These are phyloP conservation scores for Rhizopogon roseolus DNA, from an alignment of 768 basidiomycete species.

Conservation along the genomic window DNA sequence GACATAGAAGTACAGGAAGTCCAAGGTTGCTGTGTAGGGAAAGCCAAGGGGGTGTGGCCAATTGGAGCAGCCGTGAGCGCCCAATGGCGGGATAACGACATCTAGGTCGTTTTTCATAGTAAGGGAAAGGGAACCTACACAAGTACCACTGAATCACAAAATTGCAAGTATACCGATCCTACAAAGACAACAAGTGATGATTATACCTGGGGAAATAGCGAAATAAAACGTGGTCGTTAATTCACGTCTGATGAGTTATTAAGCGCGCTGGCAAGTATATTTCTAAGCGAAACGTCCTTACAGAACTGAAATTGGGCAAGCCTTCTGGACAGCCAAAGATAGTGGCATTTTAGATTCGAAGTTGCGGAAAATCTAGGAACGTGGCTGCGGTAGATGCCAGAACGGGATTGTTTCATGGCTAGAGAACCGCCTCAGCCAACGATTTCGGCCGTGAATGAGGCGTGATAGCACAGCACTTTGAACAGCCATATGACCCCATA, in stretches of 20 bases:
- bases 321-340: neutral
- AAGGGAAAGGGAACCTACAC: neutral
- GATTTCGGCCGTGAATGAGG: neutral
- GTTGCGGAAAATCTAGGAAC: neutral
- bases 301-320: neutral
- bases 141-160: neutral
- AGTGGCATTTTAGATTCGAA: neutral
- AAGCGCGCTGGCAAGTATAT: neutral
- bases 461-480: neutral
- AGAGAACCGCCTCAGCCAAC: neutral
- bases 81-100: neutral
- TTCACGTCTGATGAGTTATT: neutral
- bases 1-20: neutral
- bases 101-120: neutral
- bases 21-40: neutral
- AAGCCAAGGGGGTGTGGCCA: constrained; percentile 1
- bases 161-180: neutral
- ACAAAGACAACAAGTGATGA: neutral
- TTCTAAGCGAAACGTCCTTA: neutral
- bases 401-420: neutral
- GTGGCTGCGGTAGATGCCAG: neutral
- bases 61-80: neutral
- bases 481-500: neutral
- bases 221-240: neutral
- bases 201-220: no score